These are phyloP conservation scores for Mortierella sp. DNA, from an alignment of 371 early-diverging fungal species.

Conservation along the genomic window DNA sequence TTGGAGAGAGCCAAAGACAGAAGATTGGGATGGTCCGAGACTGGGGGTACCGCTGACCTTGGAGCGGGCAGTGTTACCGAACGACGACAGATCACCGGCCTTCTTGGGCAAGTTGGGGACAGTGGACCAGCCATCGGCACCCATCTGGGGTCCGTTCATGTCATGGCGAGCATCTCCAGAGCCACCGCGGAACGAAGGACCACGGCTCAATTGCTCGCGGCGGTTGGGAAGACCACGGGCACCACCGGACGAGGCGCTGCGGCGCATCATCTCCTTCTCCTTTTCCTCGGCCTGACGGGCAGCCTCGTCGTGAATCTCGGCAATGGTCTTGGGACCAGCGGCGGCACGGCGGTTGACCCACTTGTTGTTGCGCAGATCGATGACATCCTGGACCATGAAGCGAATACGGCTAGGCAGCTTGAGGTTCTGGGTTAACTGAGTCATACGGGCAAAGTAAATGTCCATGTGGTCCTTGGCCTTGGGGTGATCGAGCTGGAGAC, in stretches of 20 bases:
- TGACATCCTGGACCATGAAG: slow-evolving; percentile 93
- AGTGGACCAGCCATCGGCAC: slow-evolving; percentile 81
- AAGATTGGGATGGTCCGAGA: slow-evolving; percentile 68
- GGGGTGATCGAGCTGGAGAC: slow-evolving; percentile 72
- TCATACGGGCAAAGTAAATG: slow-evolving; percentile 84
- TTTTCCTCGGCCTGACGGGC: slow-evolving; percentile 75
- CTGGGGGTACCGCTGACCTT: slow-evolving; percentile 64
- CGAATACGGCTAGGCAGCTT: slow-evolving; percentile 88
- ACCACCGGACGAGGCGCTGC: slow-evolving; percentile 75
- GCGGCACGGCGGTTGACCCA: slow-evolving; percentile 79
- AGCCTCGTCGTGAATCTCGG: slow-evolving; percentile 89
- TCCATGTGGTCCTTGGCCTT: slow-evolving; percentile 77
- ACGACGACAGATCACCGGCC: slow-evolving; percentile 80
- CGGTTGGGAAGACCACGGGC: slow-evolving; percentile 61
- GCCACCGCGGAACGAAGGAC: slow-evolving; percentile 66
- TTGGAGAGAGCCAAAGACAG: slow-evolving; percentile 66
- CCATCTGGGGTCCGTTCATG: slow-evolving; percentile 61
- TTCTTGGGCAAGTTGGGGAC: slow-evolving; percentile 65
- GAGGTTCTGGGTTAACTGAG: slow-evolving; percentile 72
- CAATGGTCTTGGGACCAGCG: slow-evolving; percentile 89
- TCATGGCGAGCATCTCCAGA: slow-evolving; percentile 68
- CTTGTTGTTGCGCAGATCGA: slow-evolving; percentile 87
- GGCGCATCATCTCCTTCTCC: slow-evolving; percentile 78
- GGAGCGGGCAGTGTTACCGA: slow-evolving; percentile 83
- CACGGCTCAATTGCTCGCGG: slow-evolving; percentile 65